phyloP scores from a whole-genome alignment of 2,329 filamentous ascomycete genomes.

The Tolypocladium inflatum region DNA sequence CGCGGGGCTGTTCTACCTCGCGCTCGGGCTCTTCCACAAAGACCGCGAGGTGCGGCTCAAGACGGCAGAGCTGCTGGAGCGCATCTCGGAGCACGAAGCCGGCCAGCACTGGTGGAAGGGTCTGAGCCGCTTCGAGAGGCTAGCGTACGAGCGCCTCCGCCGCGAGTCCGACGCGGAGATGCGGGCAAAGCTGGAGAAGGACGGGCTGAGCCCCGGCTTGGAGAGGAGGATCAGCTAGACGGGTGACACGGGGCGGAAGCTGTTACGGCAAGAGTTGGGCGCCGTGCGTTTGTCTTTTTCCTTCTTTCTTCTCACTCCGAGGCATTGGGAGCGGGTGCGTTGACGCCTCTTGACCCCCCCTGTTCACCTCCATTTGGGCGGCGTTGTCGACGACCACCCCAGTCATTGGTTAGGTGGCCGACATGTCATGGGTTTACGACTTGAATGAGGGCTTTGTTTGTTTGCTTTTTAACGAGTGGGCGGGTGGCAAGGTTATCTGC shows the following conservation, averaged over 20 bases:
- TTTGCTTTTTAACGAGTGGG: neutral
- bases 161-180: conserved; percentile 50
- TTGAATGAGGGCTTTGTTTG: neutral
- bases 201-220: conserved; percentile 26
- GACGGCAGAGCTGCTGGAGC: conserved; percentile 70
- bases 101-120: conserved; percentile 88
- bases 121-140: conserved; percentile 78
- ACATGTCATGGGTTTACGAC: neutral
- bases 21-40: conserved; percentile 85
- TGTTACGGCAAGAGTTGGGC: neutral
- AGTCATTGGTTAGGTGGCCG: too few relatives aligned
- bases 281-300: neutral
- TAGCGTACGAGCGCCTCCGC: conserved; percentile 73
- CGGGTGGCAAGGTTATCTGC: neutral
- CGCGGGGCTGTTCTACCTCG: conserved; percentile 83
- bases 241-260: neutral
- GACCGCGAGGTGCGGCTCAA: conserved; percentile 67
- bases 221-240: conserved; percentile 41
- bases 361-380: neutral
- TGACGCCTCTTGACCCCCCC: neutral
- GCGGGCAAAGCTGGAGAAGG: conserved; percentile 35
- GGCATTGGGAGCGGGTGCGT: neutral
- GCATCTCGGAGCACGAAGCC: conserved; percentile 77
- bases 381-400: neutral
- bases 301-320: neutral